A percentile compares a stretch with the other conserved stretches of the same genome.
Evolutionary conservation across 169 alveolate species (phyloP).

Genomic region (Plasmodium yoelii): DNA sequence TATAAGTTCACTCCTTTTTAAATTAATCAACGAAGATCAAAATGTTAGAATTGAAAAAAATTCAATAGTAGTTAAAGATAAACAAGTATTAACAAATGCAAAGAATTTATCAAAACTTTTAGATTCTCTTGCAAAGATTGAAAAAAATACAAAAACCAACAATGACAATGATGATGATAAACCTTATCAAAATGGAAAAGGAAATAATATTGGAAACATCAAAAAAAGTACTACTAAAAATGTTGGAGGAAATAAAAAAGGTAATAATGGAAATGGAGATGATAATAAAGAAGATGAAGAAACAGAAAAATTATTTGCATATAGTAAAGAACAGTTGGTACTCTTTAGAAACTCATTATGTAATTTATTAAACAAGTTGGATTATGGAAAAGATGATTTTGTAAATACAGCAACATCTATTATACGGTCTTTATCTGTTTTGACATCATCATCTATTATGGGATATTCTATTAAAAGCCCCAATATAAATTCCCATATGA

Average conservation of each 20-base stretch:
- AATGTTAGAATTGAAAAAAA: conserved; percentile 35
- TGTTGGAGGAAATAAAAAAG: neutral
- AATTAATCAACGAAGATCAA: conserved; percentile 62
- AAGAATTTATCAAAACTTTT: conserved; percentile 13
- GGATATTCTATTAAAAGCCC: conserved; percentile 72
- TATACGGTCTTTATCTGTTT: conserved; percentile 64
- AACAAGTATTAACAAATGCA: conserved; percentile 8
- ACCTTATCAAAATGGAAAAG: neutral
- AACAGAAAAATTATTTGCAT: conserved; percentile 28
- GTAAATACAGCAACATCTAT: conserved; percentile 54
- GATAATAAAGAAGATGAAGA: conserved; percentile 15
- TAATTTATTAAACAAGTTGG: conserved; percentile 43
- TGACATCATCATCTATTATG: conserved; percentile 75
- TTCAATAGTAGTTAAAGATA: conserved; percentile 16
- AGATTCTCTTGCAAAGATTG: conserved; percentile 10
- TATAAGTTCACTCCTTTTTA: conserved; percentile 40
- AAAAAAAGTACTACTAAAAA: too few species aligned
- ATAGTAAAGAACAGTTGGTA: conserved; percentile 62
- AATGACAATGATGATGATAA: neutral
- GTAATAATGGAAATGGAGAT: neutral
- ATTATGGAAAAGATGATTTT: conserved; percentile 71
- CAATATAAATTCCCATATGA: conserved; percentile 61
- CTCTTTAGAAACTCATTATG: conserved; percentile 49
- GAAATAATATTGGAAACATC: neutral
- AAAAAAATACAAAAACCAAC: neutral